Conservation (phyloP, 352 stramenopile genomes). For the Phytophthora cajani region DNA sequence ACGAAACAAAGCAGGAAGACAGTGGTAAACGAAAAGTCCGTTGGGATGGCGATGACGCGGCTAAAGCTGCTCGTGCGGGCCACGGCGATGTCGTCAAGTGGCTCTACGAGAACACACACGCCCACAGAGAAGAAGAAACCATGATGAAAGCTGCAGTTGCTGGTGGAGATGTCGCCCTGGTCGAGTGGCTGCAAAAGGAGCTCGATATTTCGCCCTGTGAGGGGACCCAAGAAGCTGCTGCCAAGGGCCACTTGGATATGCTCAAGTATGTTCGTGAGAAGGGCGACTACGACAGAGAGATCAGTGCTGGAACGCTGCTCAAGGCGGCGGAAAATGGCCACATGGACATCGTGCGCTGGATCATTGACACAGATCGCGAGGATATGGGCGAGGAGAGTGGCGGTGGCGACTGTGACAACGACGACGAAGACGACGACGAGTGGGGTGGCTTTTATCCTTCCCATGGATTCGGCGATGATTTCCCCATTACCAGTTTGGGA, state of each 20-base stretch:
- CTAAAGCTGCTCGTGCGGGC: background rate
- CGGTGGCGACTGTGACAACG: background rate
- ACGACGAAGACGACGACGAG: background rate
- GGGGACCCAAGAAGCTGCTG: background rate
- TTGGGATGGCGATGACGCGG: background rate
- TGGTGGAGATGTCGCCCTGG: background rate
- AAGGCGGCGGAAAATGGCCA: background rate
- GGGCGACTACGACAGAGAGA: background rate
- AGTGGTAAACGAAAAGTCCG: background rate
- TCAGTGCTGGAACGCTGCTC: background rate
- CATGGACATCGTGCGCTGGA: background rate
- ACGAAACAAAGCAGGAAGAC: background rate
- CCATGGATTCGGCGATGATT: background rate
- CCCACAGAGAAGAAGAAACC: background rate
- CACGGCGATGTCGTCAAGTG: background rate
- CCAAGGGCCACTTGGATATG: background rate
- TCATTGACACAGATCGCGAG: background rate
- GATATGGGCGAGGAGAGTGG: background rate
- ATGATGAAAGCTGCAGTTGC: background rate
- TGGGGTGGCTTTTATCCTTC: background rate
- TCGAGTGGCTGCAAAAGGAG: background rate
- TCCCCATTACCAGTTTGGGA: background rate
- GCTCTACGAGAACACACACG: background rate
- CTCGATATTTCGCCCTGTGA: background rate
- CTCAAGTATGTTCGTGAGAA: background rate